Evolutionary conservation across 1,284 basidiomycete species (phyloP).

Genomic region (Boletus chippewaensis): DNA sequence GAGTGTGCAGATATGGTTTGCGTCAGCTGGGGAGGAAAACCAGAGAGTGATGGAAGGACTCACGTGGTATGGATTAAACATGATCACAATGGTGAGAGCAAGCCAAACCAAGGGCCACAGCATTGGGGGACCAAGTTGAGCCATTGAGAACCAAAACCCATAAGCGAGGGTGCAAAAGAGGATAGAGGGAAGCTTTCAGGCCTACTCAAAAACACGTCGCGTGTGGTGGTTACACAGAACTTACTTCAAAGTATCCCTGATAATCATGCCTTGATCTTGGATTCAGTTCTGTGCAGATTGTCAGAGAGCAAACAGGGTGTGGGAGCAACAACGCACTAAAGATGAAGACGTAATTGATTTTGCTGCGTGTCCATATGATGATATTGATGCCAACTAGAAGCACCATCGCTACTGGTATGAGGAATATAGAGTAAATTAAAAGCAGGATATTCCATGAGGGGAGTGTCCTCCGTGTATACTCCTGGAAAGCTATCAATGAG

Average conservation of each 20-base stretch:
- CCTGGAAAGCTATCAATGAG: conserved; percentile 47
- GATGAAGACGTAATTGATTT: conserved; percentile 90
- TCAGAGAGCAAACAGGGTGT: background rate
- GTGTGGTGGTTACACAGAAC: conserved; percentile 8
- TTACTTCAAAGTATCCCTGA: conserved; percentile 77
- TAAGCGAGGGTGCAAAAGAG: conserved; percentile 72
- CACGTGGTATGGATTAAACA: conserved; percentile 76
- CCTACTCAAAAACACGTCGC: conserved; percentile 1
- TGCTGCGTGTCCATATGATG: conserved; percentile 64
- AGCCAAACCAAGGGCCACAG: conserved; percentile 89
- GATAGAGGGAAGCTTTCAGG: conserved; percentile 66
- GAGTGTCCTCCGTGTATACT: conserved; percentile 50
- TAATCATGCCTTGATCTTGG: conserved; percentile 71
- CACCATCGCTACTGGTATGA: conserved; percentile 73
- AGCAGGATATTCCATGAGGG: conserved; percentile 72
- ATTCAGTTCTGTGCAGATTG: conserved; percentile 56
- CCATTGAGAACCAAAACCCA: conserved; percentile 83
- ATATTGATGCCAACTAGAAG: conserved; percentile 80
- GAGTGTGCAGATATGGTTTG: background rate
- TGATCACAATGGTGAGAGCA: conserved; percentile 48
- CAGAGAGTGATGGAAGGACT: conserved; percentile 28
- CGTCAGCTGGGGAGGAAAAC: background rate
- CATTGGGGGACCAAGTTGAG: conserved; percentile 46
- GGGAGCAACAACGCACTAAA: conserved; percentile 52
- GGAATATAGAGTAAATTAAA: conserved; percentile 73